Evolutionary conservation across 2,329 filamentous ascomycete species (phyloP), one percentile per base, ranked within the genome.

Genomic region (Fusarium sp.): DNA sequence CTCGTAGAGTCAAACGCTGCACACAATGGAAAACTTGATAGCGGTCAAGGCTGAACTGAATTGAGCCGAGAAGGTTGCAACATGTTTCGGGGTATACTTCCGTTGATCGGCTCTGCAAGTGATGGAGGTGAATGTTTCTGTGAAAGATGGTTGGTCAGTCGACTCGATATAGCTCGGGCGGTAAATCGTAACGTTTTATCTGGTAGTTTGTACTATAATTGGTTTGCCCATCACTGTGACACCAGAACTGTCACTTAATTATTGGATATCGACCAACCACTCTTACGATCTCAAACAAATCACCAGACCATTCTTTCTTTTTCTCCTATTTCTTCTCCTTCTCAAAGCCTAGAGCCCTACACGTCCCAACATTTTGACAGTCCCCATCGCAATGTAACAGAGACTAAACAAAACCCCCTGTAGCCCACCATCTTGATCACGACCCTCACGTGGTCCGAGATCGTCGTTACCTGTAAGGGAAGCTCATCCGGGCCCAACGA

Each of bases 391-490:
- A 46, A 63, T 58, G 58, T 64, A 69, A 69, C 65, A 25, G 29
- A 45, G 45, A 35, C 58, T 58, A 68, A 68, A 45, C 51, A 52
- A 52, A 21, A 54, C 35, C 66, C 66, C 66, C 66, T 69, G 66
- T 41, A 39, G 35, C 60, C 60, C 60, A 63, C 60, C 63, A 64
- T 66, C 60, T 54, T 55, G 35, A 66, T 54, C 54, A 57, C 35
- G 49, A 69, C 52, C 60, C 70, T 72, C 69, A 73, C 69, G 70
- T 73, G 70, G 66, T 69, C 66, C 57, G 57, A 73, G 63, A 63
- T 74, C 57, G 60, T 59, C 60, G 70, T 76, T 76, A 61, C 70
- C 74, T 55, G 33, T 72, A 65, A 70, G 55, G 74, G 74, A 75
- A 76, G 72, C 74, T 76, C 63, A 55, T 70, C 74, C 74, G 72